These are phyloP conservation scores for Epichloe festucae DNA, from an alignment of 2,329 filamentous ascomycete genomes.

Conservation along the genomic window DNA sequence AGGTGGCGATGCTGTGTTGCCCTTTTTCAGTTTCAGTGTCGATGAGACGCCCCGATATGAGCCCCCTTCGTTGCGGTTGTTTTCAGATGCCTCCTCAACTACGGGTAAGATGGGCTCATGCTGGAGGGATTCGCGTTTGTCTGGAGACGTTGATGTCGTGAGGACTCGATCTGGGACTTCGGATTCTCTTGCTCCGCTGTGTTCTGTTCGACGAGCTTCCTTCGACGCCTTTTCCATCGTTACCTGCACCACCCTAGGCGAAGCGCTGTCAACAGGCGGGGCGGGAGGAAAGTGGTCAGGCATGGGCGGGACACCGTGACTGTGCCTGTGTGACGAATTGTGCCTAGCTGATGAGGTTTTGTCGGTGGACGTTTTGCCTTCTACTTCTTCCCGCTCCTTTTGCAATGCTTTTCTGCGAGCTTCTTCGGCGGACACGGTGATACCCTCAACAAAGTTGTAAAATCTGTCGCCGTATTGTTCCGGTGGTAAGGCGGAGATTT, in stretches of 20 bases:
- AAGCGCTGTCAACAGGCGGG: constrained; percentile 17
- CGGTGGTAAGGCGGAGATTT: constrained; percentile 88
- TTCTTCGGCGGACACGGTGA: constrained; percentile 84
- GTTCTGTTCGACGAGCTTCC: constrained; percentile 23
- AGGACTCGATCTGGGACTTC: constrained; percentile 51
- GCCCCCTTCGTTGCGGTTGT: constrained; percentile 35
- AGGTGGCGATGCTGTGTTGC: constrained; percentile 20
- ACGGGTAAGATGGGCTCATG: constrained; percentile 56
- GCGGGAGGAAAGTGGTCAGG: constrained; percentile 33
- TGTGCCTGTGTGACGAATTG: constrained; percentile 21
- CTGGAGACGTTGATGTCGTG: constrained; percentile 16
- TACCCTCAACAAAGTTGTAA: constrained; percentile 76
- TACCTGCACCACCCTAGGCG: constrained; percentile 26
- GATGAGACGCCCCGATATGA: constrained; percentile 25
- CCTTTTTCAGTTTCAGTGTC: constrained; percentile 9
- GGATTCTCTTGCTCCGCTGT: constrained; percentile 24
- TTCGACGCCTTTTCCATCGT: constrained; percentile 27
- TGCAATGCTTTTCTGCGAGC: constrained; percentile 51
- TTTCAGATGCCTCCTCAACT: constrained; percentile 82
- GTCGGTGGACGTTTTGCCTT: constrained; percentile 17
- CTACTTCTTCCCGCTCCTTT: constrained; percentile 47
- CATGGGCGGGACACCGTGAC: constrained; percentile 28
- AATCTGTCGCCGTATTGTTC: constrained; percentile 89
- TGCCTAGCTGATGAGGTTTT: constrained; percentile 23
- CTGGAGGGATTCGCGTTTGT: constrained; percentile 44